Base-by-base conservation (phyloP, 2,329 filamentous ascomycete genomes). In the Aureobasidium melanogenum region DNA sequence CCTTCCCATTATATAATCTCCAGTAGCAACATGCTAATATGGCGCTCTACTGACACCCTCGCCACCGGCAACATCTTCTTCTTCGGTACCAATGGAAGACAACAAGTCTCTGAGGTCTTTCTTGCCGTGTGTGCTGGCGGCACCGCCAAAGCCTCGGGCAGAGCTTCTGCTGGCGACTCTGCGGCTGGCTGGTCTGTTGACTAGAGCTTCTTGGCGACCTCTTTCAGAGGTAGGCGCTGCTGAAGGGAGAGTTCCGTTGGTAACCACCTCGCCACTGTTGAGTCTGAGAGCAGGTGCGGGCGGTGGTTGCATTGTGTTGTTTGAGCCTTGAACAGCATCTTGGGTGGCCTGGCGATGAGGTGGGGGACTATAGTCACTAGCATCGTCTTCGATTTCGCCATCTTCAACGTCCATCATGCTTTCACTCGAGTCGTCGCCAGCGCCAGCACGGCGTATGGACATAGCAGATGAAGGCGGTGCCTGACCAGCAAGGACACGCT, bases 401-500 rank as follows among this genome's bases (percentile, higher is more conserved):
- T 65, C 67, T 38, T 64, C 67, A 15, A 65, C 65, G 26, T 69
- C 68, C 64, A 87, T 81, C 78, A 90, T 82, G 71, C 86, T 89
- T 59, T 90, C 87, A 61, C 77, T 81, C 68, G 79, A 84, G 59
- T 78, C 81, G 65, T 79, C 77, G 62, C 82, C 83, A 56, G 81
- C 65, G 17, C 58, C 63, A 17, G 74, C 28, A 73, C 56, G 56
- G 12, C 39, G 43, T 32, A 60, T 34, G 32, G 44, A 50, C 44
- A 50, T 51, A 19, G 44, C 44, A 3, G 44, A 50, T 14, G 55
- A 59, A 30, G 44, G 22, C 10, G 55, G 43, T 19, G 46, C 55
- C 71, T 55, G 73, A 70, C 41, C 75, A 73, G 75, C 73, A 0
- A 80, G 71, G 0, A 77, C 75, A 6, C 74, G 70, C 63, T 79